phyloP scores from a whole-genome alignment of 2,329 filamentous ascomycete species.

The Phyllosticta citriasiana region DNA sequence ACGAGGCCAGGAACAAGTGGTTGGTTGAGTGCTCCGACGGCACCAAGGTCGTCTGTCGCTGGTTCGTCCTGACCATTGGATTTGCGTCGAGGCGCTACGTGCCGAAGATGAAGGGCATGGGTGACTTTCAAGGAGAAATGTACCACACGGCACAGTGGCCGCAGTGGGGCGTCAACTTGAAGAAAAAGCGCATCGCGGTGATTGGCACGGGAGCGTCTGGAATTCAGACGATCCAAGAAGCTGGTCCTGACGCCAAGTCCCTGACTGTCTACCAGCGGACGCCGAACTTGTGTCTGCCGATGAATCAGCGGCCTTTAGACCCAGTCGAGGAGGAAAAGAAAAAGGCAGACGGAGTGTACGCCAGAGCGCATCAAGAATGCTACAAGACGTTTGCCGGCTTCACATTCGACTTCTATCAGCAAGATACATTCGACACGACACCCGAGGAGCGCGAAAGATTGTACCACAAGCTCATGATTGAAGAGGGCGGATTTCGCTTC shows the following conservation, averaged over 20 bases:
- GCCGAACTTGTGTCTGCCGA: constrained; percentile 19
- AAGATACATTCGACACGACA: constrained; percentile 13
- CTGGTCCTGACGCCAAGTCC: neutral
- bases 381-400: constrained; percentile 18
- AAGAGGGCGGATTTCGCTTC: constrained; percentile 31
- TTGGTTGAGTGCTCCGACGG: constrained; percentile 37
- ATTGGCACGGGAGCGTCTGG: constrained; percentile 9
- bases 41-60: constrained; percentile 33
- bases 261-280: constrained; percentile 7
- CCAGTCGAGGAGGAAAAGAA: constrained; percentile 16
- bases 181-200: constrained; percentile 8
- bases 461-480: constrained; percentile 18
- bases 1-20: constrained; percentile 19
- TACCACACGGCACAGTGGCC: constrained; percentile 4
- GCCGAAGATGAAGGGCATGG: constrained; percentile 25
- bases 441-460: constrained; percentile 15
- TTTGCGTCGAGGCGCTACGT: constrained; percentile 18
- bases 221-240: constrained; percentile 14
- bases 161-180: constrained; percentile 4
- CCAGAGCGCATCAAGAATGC: constrained; percentile 18
- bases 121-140: constrained; percentile 5
- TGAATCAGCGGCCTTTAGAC: constrained; percentile 16
- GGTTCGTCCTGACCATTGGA: constrained; percentile 36
- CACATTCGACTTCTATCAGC: constrained; percentile 10
- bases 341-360: constrained; percentile 2